These are phyloP conservation scores for Phytophthora meadii DNA, from an alignment of 352 stramenopile genomes.

Conservation along the genomic window DNA sequence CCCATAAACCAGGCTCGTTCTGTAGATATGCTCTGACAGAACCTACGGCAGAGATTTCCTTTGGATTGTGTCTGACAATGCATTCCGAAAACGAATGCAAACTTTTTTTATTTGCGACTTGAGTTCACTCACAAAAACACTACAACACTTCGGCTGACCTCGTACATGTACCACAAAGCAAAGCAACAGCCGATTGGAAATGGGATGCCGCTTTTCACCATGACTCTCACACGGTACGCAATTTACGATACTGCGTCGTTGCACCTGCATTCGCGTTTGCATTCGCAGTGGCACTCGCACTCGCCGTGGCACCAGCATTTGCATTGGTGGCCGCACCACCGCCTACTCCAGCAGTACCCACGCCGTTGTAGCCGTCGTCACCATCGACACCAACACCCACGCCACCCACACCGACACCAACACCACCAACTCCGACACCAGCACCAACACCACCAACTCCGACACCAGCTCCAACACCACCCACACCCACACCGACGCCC, in stretches of 20 bases:
- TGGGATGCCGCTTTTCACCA: not conserved
- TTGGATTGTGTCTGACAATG: too few species aligned
- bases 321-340: conserved; percentile 4
- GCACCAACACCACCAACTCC: not conserved
- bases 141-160: not conserved
- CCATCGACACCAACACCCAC: not conserved
- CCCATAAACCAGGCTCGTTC: too few species aligned
- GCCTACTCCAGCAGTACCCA: not conserved
- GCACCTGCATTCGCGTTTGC: conserved; percentile 9
- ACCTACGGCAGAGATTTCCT: too few species aligned
- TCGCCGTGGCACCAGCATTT: conserved; percentile 6
- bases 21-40: too few species aligned
- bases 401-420: not conserved
- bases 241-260: conserved; percentile 8
- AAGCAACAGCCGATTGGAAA: too few species aligned
- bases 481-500: not conserved
- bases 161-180: too few species aligned
- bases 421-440: conserved; percentile 4
- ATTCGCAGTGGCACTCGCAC: conserved; percentile 1
- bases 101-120: too few species aligned
- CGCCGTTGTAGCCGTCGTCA: conserved; percentile 5
- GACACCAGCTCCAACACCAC: not conserved
- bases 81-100: too few species aligned
- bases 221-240: not conserved
- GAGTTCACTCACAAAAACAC: too few species aligned